Base-by-base conservation (phyloP, 768 basidiomycete genomes). In the Galerina sulciceps region DNA sequence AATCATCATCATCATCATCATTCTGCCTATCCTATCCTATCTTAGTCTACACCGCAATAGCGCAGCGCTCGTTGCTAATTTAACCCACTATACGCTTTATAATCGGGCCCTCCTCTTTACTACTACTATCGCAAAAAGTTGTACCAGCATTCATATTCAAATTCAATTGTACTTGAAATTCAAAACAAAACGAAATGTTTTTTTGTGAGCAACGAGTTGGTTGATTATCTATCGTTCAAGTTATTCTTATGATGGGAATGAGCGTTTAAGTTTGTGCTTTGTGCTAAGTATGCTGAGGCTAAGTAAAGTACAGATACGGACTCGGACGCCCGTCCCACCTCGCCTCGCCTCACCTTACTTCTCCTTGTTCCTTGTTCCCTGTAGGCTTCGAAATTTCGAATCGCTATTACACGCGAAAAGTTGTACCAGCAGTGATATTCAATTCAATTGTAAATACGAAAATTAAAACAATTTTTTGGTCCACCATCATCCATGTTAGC, bases 321-420 rank as follows among this genome's bases (percentile, higher is more conserved):
- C 10, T 6, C 41, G 41, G 18, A 42, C 18, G 15, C 14, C 41
- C 14, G 18, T 15, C 18, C 41, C 52, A 36, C 37, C 49, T 40
- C 26, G 26, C 49, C 49, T 51, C 49, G 44, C 53, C 53, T 35
- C 20, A 35, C 43, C 26, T n/a, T n/a, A n/a, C n/a, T n/a, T n/a
- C n/a, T n/a, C n/a, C n/a, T n/a, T n/a, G n/a, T n/a, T n/a, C n/a
- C n/a, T n/a, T n/a, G 36, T 26, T 47, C 54, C 44, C 37, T 48
- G 36, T 26, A n/a, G n/a, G 20, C 18, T 17, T 14, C 31, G 15
- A 18, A 38, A n/a, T n/a, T n/a, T n/a, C n/a, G n/a, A n/a, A n/a
- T n/a, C n/a, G n/a, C n/a, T n/a, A n/a, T n/a, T n/a, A n/a, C n/a
- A n/a, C n/a, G n/a, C n/a, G n/a, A n/a, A n/a, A n/a, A n/a, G n/a